phyloP scores from a whole-genome alignment of 2,329 filamentous ascomycete species.

The Sarocladium brachiariae region DNA sequence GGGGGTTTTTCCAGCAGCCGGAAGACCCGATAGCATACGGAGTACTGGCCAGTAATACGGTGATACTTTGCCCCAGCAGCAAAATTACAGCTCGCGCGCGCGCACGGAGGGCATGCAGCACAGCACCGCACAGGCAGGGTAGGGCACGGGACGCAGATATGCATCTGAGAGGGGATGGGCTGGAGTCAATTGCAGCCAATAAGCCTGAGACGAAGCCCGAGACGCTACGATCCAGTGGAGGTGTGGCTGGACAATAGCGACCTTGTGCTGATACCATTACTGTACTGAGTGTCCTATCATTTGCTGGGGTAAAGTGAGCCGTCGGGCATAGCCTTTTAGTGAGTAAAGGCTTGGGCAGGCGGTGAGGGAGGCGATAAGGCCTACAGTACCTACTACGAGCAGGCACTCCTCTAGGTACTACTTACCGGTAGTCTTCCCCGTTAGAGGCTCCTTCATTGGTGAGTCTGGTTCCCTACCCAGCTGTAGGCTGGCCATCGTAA shows the following conservation, averaged over 20 bases:
- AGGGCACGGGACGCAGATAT: not conserved
- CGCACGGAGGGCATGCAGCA: too few relatives aligned
- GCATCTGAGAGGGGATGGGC: not conserved
- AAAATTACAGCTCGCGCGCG: too few relatives aligned
- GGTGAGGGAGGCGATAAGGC: slow-evolving; percentile 3
- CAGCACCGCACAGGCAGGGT: not conserved
- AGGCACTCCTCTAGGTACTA: too few relatives aligned
- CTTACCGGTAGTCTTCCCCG: too few relatives aligned
- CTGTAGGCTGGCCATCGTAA: too few relatives aligned
- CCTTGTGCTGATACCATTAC: slow-evolving; percentile 6
- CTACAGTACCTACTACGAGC: too few relatives aligned
- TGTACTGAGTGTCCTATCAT: too few relatives aligned
- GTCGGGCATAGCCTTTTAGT: slow-evolving; percentile 1
- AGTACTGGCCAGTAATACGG: too few relatives aligned
- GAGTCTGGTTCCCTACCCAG: too few relatives aligned
- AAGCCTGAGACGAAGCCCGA: not conserved
- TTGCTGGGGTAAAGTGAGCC: slow-evolving; percentile 8
- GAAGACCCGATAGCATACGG: not conserved
- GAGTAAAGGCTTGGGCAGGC: not conserved
- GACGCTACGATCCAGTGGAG: not conserved
- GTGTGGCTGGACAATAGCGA: slow-evolving; percentile 6
- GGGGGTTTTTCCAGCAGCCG: slow-evolving; percentile 1
- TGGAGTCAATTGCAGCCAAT: not conserved
- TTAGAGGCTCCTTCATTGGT: too few relatives aligned
- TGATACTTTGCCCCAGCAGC: too few relatives aligned